Base-by-base conservation (phyloP, 1,139 yeast species). In the Lodderomyces beijingensis region DNA sequence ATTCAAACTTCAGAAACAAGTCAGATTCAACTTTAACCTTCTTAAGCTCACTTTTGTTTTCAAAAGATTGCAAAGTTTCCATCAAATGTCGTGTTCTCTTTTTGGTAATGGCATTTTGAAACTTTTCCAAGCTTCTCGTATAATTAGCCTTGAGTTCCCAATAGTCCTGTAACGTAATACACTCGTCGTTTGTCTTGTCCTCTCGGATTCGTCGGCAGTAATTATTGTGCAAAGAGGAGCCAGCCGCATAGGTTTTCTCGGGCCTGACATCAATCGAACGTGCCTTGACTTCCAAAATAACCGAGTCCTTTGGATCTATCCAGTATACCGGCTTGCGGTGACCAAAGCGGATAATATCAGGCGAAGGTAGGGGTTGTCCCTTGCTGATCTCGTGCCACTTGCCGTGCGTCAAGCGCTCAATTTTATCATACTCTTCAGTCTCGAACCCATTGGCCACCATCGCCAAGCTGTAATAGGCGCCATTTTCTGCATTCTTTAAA, bases 401-500 rank as follows among this genome's bases (percentile, higher is more conserved):
- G 1, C 77, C 79, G 24, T 65, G 58, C 0, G 94, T 77, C 8
- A 63, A 39, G 16, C 77, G 62, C 27, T 74, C 75, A 23, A 91
- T 79, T 33, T 64, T 65, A 25, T 71, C 71, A 41, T 70, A 79
- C 36, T 83, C 91, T 1, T 67, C 72, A 4, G 62, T 57, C 7
- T 85, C 74, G 43, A 91, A 77, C 0, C 97, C 97, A 49, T 89
- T 88, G 0, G 95, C 93, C 25, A 88, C 86, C 25, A 75, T 71
- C 45, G 95, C 83, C 41, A 91, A 81, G 13, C 93, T 75, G 42
- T 74, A 52, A 46, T 53, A 65, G 3, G 52, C 43, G 3, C 55
- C 53, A 5, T 57, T 60, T 14, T 53, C 52, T 14, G 46, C 45
- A 25, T 65, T 67, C 27, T 62, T 62, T 19, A 89, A 53, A 0